These are phyloP conservation scores for Tetrahymena malaccensis DNA, from an alignment of 73 alveolate genomes.

Conservation along the genomic window DNA sequence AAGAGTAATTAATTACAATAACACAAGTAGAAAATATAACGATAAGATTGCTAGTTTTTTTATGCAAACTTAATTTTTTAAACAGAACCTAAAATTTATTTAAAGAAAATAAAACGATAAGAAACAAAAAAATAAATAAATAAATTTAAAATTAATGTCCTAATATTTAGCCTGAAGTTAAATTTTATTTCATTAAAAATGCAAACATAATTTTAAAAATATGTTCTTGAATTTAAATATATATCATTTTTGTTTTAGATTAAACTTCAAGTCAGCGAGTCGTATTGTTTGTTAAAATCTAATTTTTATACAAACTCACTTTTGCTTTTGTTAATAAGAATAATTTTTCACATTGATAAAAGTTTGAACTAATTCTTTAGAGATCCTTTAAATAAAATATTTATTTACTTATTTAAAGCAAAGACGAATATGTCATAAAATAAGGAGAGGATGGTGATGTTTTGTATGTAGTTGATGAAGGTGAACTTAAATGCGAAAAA, in stretches of 20 bases:
- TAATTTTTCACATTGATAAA: no score
- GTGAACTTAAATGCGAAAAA: constrained; percentile 48
- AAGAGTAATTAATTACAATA: no score
- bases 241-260: no score
- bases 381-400: neutral
- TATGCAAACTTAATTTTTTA: neutral
- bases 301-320: no score
- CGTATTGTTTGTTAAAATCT: no score
- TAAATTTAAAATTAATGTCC: neutral
- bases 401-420: neutral
- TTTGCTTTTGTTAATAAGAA: no score
- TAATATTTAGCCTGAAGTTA: neutral
- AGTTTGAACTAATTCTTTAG: neutral
- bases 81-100: neutral
- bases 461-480: constrained; percentile 67
- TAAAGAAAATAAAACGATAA: neutral
- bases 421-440: constrained; percentile 44
- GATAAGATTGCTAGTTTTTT: neutral
- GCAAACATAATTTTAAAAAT: neutral
- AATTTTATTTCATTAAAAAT: neutral
- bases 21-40: neutral
- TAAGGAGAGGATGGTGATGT: constrained; percentile 73
- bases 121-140: no score
- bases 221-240: no score
- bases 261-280: no score